These are phyloP conservation scores for Limonium bicolor DNA, from an alignment of 148 eudicot genomes.

Conservation along the genomic window DNA sequence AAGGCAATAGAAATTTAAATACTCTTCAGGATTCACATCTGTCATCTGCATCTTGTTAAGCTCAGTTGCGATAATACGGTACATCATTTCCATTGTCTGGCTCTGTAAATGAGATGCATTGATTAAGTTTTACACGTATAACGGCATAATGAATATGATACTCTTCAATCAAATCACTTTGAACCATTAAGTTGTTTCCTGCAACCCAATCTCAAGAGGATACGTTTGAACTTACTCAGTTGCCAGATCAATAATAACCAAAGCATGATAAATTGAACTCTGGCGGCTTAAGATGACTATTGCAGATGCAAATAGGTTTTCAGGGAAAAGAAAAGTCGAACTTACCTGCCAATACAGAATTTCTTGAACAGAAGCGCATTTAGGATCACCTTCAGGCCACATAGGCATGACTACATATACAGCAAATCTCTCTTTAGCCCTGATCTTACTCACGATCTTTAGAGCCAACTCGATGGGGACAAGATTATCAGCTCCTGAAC, in stretches of 20 bases:
- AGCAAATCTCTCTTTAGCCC: conserved; percentile 81
- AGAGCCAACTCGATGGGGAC: conserved; percentile 93
- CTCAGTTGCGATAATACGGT: conserved; percentile 53
- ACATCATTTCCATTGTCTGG: conserved; percentile 92
- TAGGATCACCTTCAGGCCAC: conserved; percentile 99
- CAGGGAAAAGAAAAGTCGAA: conserved; percentile 5
- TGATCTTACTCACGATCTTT: conserved; percentile 76
- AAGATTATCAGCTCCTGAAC: conserved; percentile 85
- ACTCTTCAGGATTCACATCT: conserved; percentile 57
- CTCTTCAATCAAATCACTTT: not conserved
- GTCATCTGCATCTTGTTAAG: conserved; percentile 47
- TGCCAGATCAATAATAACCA: too few relatives aligned
- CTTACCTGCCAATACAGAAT: conserved; percentile 95
- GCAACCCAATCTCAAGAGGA: too few relatives aligned
- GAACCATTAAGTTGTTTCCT: not conserved
- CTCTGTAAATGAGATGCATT: conserved; percentile 42
- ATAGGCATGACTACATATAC: conserved; percentile 82
- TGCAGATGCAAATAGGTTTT: not conserved
- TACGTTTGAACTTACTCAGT: too few relatives aligned
- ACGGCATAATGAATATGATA: not conserved
- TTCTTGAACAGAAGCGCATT: conserved; percentile 75
- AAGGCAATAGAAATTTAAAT: conserved; percentile 85
- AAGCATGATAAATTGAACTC: too few relatives aligned
- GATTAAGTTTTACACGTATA: too few relatives aligned
- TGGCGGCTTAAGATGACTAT: not conserved